Evolutionary conservation across 441 rosid species (phyloP).

Genomic region (Daphne laureola): DNA sequence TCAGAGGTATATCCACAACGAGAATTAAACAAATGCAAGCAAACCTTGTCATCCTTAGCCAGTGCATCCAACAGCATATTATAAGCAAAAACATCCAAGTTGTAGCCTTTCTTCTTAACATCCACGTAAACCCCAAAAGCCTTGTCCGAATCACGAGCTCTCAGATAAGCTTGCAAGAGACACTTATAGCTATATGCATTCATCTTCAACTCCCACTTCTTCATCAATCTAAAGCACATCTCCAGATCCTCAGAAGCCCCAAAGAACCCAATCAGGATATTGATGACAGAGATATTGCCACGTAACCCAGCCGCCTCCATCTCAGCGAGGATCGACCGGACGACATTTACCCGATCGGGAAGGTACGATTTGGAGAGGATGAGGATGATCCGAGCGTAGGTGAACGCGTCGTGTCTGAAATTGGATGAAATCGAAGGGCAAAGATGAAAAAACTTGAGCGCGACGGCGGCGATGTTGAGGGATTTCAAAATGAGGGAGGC

Average conservation of each 20-base stretch:
- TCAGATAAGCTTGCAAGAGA: conserved; percentile 65
- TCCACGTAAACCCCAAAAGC: conserved; percentile 55
- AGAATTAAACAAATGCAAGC: not conserved
- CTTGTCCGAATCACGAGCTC: conserved; percentile 48
- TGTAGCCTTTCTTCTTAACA: conserved; percentile 61
- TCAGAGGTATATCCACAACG: no score
- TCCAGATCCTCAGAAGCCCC: conserved; percentile 48
- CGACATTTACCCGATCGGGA: conserved; percentile 33
- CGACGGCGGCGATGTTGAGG: conserved; percentile 61
- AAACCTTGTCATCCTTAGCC: conserved; percentile 71
- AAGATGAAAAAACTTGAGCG: conserved; percentile 51
- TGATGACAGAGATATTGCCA: conserved; percentile 76
- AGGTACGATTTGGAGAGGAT: conserved; percentile 64
- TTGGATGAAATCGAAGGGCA: conserved; percentile 50
- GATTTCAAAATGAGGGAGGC: conserved; percentile 77
- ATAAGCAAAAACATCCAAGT: conserved; percentile 67
- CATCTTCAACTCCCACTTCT: conserved; percentile 75
- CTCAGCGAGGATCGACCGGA: conserved; percentile 36
- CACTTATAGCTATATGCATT: conserved; percentile 78
- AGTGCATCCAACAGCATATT: conserved; percentile 91
- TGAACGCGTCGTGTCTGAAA: conserved; percentile 52
- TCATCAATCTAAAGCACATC: conserved; percentile 41
- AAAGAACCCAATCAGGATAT: conserved; percentile 65
- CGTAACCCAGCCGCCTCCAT: conserved; percentile 48
- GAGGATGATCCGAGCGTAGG: conserved; percentile 60